Base-by-base conservation (phyloP, 768 basidiomycete species). In the Boletus rufocinnamomeus region DNA sequence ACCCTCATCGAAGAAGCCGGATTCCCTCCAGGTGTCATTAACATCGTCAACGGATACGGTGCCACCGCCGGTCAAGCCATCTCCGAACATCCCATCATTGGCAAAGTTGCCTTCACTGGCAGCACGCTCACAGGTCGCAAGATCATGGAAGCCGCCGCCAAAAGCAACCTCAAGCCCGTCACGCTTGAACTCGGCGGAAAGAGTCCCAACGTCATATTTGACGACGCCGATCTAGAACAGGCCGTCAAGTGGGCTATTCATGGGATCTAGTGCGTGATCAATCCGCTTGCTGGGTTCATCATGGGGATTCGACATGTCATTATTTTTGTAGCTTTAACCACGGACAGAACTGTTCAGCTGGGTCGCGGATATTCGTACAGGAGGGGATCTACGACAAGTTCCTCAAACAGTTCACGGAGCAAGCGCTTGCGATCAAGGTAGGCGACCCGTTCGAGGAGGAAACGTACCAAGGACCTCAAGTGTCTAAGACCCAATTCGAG, bases 171-270 rank as follows among this genome's bases (percentile, higher is more conserved):
- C 46, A 60, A 60, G 23, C 44, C 50, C 4, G 57, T 60, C 27
- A 60, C 58, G 17, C 38, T 60, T 25, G 59, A 60, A 38, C 58
- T 60, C 17, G 59, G 59, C 2, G 59, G 59, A 30, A 60, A 60
- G 59, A 60, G 59, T 25, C 59, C 58, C 38, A 49, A 16, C 5
- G 25, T 60, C 58, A 60, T 60, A 16, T 60, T 60, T 27, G 50
- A 60, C 4, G 59, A 60, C n/a, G 58, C 58, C 10, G 51, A 60
- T 44, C n/a, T 60, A 1, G 59, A 60, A 27, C 59, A 60, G n/a
- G 59, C 58, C 32, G 35, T 60, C 50, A 60, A 60, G 10, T 60
- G 59, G 59, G 51, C 59, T 2, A 49, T 49, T 4, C 51, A 53
- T 11, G 59, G 59, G 8, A 60, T 60, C 34, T 60, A 60, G 59